These are phyloP conservation scores for Euphorbia tirucalli DNA, from an alignment of 345 rosid genomes.

Conservation along the genomic window DNA sequence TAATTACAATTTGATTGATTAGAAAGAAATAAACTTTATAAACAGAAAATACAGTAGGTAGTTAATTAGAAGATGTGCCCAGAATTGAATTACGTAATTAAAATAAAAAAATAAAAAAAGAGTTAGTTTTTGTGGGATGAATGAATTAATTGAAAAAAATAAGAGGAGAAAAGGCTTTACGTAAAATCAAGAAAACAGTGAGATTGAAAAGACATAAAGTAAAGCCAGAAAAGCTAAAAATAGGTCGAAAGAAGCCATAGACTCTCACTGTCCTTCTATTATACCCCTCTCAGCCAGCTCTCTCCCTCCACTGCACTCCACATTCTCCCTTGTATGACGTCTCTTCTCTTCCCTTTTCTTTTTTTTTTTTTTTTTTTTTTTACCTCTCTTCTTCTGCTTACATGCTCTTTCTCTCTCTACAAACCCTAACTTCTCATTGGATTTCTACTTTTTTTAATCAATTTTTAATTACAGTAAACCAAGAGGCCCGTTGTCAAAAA, in stretches of 20 bases:
- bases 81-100: no score
- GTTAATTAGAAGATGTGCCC: no score
- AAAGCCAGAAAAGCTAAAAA: slow-evolving; percentile 7
- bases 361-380: neutral
- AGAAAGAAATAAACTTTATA: no score
- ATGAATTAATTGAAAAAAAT: neutral
- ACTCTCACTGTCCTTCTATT: neutral
- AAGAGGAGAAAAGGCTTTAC: slow-evolving; percentile 14
- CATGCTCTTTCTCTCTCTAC: neutral
- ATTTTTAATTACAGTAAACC: no score
- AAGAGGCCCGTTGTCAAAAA: no score
- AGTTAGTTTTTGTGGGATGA: neutral
- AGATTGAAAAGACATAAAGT: slow-evolving; percentile 25
- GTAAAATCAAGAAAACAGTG: slow-evolving; percentile 22
- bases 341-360: neutral
- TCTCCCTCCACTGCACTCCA: no score
- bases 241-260: neutral
- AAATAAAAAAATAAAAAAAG: no score
- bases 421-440: neutral
- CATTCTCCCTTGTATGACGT: no score
- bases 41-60: no score
- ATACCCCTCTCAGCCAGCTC: neutral
- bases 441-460: no score
- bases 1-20: no score
- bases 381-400: neutral